Percentiles rank a stretch among this genome's conserved stretches.
phyloP scores from a whole-genome alignment of 768 basidiomycete species.

The Boletus coccyginus region DNA sequence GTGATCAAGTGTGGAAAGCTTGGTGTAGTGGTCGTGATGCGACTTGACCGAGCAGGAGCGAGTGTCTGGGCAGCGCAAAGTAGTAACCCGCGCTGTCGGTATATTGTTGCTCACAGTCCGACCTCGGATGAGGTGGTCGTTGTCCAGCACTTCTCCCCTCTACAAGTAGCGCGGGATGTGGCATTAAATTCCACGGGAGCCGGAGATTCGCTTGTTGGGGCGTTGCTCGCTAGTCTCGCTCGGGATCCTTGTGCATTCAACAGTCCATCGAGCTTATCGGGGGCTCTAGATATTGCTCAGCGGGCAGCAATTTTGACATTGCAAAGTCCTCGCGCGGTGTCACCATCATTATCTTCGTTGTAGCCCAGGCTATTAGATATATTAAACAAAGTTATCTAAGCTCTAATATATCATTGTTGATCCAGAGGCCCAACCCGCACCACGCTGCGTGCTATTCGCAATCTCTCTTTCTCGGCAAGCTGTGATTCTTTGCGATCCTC shows the following conservation, averaged over 20 bases:
- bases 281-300: slow-evolving; percentile 56
- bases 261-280: slow-evolving; percentile 42
- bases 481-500: slow-evolving; percentile 35
- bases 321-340: slow-evolving; percentile 58
- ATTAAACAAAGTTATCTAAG: not conserved
- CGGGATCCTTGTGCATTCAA: slow-evolving; percentile 43
- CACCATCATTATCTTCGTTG: slow-evolving; percentile 51
- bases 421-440: slow-evolving; percentile 62
- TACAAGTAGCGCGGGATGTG: slow-evolving; percentile 34
- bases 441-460: slow-evolving; percentile 48
- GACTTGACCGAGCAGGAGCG: slow-evolving; percentile 41
- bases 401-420: slow-evolving; percentile 8
- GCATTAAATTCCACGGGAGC: slow-evolving; percentile 84
- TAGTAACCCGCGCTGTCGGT: slow-evolving; percentile 46
- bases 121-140: slow-evolving; percentile 34
- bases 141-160: slow-evolving; percentile 38
- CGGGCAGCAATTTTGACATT: slow-evolving; percentile 61
- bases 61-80: slow-evolving; percentile 49
- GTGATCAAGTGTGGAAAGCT: slow-evolving; percentile 80
- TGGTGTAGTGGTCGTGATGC: slow-evolving; percentile 66
- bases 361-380: not conserved
- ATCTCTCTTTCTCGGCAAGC: slow-evolving; percentile 44
- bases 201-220: slow-evolving; percentile 88
- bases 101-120: slow-evolving; percentile 50
- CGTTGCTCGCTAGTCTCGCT: slow-evolving; percentile 67